Evolutionary conservation across 371 early-diverging fungal species (phyloP).

Genomic region (Umbelopsis sp.): DNA sequence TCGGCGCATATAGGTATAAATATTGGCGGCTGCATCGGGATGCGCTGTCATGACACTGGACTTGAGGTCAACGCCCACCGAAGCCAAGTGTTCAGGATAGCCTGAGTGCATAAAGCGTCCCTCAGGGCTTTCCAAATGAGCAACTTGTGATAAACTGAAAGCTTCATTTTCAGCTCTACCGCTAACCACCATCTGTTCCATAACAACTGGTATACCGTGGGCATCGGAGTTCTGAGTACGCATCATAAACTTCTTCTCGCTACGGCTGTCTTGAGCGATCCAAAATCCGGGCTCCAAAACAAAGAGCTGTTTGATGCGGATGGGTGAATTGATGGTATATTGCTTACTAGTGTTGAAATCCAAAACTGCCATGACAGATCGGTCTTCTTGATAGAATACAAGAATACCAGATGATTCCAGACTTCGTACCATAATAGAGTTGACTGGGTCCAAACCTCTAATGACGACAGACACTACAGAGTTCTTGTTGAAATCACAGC

Average conservation of each 20-base stretch:
- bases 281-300: constrained; percentile 57
- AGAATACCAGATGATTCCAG: constrained; percentile 45
- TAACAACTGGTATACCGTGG: constrained; percentile 25
- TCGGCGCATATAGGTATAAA: constrained; percentile 43
- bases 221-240: constrained; percentile 30
- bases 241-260: constrained; percentile 46
- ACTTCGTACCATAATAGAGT: constrained; percentile 59
- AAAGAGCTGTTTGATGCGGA: constrained; percentile 50
- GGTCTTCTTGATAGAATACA: constrained; percentile 69
- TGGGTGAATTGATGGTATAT: constrained; percentile 51
- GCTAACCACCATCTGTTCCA: constrained; percentile 30
- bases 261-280: constrained; percentile 62
- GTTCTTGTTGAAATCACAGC: constrained; percentile 63
- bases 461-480: constrained; percentile 57
- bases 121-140: neutral
- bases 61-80: constrained; percentile 1
- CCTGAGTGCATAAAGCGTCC: constrained; percentile 8
- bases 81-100: neutral
- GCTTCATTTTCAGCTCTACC: constrained; percentile 7
- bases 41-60: constrained; percentile 23
- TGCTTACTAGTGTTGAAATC: constrained; percentile 66
- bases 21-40: constrained; percentile 36
- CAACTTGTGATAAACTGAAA: neutral
- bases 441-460: constrained; percentile 58
- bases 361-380: constrained; percentile 56